Evolutionary conservation across 2,329 filamentous ascomycete genomes (phyloP).

Genomic region (Lachnellula suecica): DNA sequence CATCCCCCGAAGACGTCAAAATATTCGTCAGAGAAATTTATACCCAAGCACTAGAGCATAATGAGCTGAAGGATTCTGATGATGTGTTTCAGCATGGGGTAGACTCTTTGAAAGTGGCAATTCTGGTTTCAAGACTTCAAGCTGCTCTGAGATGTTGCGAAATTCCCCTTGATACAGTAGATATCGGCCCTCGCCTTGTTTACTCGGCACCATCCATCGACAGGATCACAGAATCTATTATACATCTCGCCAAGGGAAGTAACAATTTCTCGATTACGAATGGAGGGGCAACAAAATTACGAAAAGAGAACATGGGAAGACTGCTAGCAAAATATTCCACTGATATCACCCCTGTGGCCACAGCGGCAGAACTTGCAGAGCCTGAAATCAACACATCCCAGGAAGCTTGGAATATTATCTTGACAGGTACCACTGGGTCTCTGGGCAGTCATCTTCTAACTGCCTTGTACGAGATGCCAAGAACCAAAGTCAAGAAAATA

Average conservation of each 20-base stretch:
- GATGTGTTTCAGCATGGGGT: conserved; percentile 15
- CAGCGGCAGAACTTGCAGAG: too few relatives aligned
- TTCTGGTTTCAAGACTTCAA: conserved; percentile 9
- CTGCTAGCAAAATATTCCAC: conserved; percentile 7
- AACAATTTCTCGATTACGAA: background rate
- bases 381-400: too few relatives aligned
- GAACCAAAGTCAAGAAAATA: too few relatives aligned
- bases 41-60: conserved; percentile 8
- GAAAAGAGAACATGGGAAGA: background rate
- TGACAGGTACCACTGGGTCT: conserved; percentile 49
- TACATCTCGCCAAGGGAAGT: background rate
- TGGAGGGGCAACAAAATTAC: background rate
- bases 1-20: background rate
- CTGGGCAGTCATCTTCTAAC: conserved; percentile 47
- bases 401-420: conserved; percentile 23
- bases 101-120: conserved; percentile 17
- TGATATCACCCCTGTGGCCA: background rate
- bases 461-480: too few relatives aligned
- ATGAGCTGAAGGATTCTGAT: conserved; percentile 4
- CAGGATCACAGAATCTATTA: too few relatives aligned
- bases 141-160: conserved; percentile 5
- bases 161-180: conserved; percentile 1
- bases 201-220: conserved; percentile 8
- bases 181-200: conserved; percentile 3
- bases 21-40: background rate